phyloP scores from a whole-genome alignment of 140 eudicot species.

The Senecio squalidus region DNA sequence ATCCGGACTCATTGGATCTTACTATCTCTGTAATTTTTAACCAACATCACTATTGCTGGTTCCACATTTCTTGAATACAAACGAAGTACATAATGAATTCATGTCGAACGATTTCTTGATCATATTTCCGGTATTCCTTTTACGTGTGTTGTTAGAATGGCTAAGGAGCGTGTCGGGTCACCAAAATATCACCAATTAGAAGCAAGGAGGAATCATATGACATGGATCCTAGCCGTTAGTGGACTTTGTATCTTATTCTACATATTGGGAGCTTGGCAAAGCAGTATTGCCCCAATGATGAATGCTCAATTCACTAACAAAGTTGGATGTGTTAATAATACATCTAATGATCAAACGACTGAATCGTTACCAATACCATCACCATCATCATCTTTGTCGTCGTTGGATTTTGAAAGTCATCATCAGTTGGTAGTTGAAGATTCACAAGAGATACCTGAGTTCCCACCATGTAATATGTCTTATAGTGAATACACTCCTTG shows the following conservation, averaged over 20 bases:
- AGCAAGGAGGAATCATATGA: constrained; percentile 49
- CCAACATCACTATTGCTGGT: constrained; percentile 10
- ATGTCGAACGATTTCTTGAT: not conserved
- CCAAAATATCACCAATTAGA: constrained; percentile 69
- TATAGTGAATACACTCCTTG: constrained; percentile 88
- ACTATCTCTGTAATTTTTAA: constrained; percentile 2
- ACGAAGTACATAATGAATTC: not conserved
- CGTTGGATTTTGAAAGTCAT: constrained; percentile 78
- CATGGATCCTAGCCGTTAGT: constrained; percentile 61
- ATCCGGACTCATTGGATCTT: constrained; percentile 28
- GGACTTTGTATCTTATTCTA: constrained; percentile 68
- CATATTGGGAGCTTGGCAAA: constrained; percentile 80
- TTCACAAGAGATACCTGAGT: constrained; percentile 24
- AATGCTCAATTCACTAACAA: constrained; percentile 31
- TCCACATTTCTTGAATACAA: constrained; percentile 3
- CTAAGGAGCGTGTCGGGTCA: constrained; percentile 60
- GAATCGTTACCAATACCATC: constrained; percentile 11
- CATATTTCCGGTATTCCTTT: not conserved
- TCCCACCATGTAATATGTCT: constrained; percentile 61
- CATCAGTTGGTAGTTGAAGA: constrained; percentile 50
- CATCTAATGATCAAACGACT: constrained; percentile 13
- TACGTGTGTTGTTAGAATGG: constrained; percentile 47
- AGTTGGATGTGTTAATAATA: constrained; percentile 43
- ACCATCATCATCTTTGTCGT: constrained; percentile 11
- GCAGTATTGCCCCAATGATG: constrained; percentile 26